Evolutionary conservation across 2,329 filamentous ascomycete species (phyloP), one percentile per base, ranked within the genome.

Genomic region (Verticillium zaregamsianum): DNA sequence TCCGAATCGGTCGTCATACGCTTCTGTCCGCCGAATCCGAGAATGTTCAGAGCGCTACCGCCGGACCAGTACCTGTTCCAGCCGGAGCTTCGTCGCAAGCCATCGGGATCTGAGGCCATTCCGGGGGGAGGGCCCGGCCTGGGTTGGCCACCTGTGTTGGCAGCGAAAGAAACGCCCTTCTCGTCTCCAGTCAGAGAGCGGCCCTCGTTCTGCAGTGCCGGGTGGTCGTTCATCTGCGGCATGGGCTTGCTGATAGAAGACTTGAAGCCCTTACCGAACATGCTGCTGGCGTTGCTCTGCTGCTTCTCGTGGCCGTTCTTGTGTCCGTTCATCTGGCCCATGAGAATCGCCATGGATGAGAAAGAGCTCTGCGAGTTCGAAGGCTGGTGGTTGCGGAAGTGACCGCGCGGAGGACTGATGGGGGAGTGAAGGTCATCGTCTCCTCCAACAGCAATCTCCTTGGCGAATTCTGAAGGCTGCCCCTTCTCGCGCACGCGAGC

Each of bases 41-140:
- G 78, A 28, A 89, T 83, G 68, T 89, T 88, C 61, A 89, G 76
- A 8, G 87, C 84, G 66, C 88, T 90, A 59, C 89, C 90, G 58
- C 88, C 89, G 15, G 89, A 90, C 84, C 90, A 92, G 74, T 92
- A 92, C 59, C 86, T 80, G 73, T 91, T 91, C 90, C 90, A 92
- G 57, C 89, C 89, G 3, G 89, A 91, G 68, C 88, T 91, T 69
- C 86, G 81, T 61, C 86, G 81, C 23, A 79, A 76, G 55, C 75
- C 76, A 57, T 78, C 80, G 23, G n/a, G 45, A 58, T 81, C 71
- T 59, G 68, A 66, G 55, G 75, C 65, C 64, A 68, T 59, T 71
- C 74, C 64, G 64, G 66, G 63, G 61, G 76, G 62, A 64, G 72
- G 64, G 69, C 72, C 65, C 49, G 72, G 70, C 61, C 74, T 77